Evolutionary conservation across 2,329 filamentous ascomycete species (phyloP), one percentile per base, ranked within the genome.

Genomic region (Trichoderma lentiforme): DNA sequence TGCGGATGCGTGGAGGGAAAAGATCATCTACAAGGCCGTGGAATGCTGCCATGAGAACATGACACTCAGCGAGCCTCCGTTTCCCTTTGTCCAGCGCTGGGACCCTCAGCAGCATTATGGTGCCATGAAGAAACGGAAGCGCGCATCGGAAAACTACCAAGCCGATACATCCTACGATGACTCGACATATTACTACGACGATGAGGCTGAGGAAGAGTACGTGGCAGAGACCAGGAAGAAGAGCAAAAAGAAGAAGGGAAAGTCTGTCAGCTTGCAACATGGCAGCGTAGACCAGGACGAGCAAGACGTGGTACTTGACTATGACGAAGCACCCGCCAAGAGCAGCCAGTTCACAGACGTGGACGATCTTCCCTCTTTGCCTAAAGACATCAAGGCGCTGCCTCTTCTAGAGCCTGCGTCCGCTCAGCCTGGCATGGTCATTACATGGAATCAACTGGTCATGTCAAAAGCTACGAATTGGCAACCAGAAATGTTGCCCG

Each of bases 1-100:
- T 58, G 82, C 86, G 0, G 86, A 92, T 34, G 86, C 88, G 26
- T 98, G 95, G 95, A 89, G 89, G 75, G 83, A 88, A 5, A 93
- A 90, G 75, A 91, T 98, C 73, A 87, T 84, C 12, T 89, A 97
- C 73, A 87, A 88, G 28, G 95, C 93, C 26, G 93, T 97, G 1
- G 95, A 98, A 80, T 98, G 95, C 81, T 89, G 90, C 73, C 86
- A 92, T n/a, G 87, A 92, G 34, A 87, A 86, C 6, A 83, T 93
- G 51, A 83, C 87, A 36, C 84, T 97, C 60, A 92, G 88, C 68
- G 87, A 93, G 39, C 95, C 95, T 0, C 93, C 95, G 0, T 98
- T 97, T 77, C 95, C 95, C 0, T 98, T 98, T 80, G 85, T 92
- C 18, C 94, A 98, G 80, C 88, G 93, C 61, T 98, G 95, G 95